Base-by-base conservation (phyloP, 495 filamentous ascomycete genomes). In the Tuber indicum region DNA sequence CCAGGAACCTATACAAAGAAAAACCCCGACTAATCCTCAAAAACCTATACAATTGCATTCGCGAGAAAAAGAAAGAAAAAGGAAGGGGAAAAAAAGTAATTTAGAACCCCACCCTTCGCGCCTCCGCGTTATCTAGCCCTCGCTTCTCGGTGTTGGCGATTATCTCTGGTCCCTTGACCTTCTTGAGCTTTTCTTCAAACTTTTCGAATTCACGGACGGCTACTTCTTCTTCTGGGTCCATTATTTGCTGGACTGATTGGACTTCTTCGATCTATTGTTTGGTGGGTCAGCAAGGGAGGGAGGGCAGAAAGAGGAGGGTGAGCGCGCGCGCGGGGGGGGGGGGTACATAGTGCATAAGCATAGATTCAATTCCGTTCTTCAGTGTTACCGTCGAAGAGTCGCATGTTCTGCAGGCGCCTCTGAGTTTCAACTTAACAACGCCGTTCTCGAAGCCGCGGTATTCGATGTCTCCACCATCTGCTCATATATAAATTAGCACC, bases 331-430 rank as follows among this genome's bases (percentile, higher is more conserved):
- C n/a, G 39, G 71, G n/a, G 23, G 73, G 76, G 62, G 73, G 70
- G 86, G 86, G 85, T 75, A 88, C 87, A 84, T 87, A 88, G 82
- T 88, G 86, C 94, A 97, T 97, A 82, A 98, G 85, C 94, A 98
- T 97, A 70, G 91, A 92, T 87, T 99, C 96, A 83, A 99, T 99
- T 16, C 96, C 96, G 84, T 96, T 98, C 86, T 93, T 94, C 79
- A 99, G 84, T 42, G 96, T 98, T 46, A 97, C 93, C 0, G 95
- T 97, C 84, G 94, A 97, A 58, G 92, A 95, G 82, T 98, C 96
- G 84, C 96, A 98, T 39, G 95, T 98, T 72, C 95, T 88, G 84
- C 96, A 99, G 49, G 96, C 96, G 58, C 96, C 96, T 19, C 94
- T 88, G 77, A 99, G 85, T 86, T 97, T 99, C 78, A 99, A 84